Evolutionary conservation across 352 stramenopile species (phyloP), one percentile per base, ranked within the genome.

Genomic region (Pelagophyceae sp.): DNA sequence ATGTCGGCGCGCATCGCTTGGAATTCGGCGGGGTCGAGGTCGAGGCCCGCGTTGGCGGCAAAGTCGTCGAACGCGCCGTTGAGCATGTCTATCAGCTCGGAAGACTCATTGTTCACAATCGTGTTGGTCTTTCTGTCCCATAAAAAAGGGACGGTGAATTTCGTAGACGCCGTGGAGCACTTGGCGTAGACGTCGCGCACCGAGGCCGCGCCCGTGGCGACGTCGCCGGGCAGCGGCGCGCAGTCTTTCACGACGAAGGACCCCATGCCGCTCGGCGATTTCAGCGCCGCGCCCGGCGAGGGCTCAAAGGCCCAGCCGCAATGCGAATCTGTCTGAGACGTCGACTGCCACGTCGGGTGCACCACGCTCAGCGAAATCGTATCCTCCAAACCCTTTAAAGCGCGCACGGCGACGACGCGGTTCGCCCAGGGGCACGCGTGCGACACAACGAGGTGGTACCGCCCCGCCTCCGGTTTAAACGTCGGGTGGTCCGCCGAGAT

Each of bases 361-460:
- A 97, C 92, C 64, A 97, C 85, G 23, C 92, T 96, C 35, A 97
- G 83, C 0, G 88, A 89, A 78, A 99, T 95, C 77, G 93, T 85
- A 80, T 98, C 87, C 79, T 98, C 86, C 37, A 99, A 84, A 0
- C 93, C 94, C 83, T 98, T 98, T 51, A 98, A 80, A 20, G 92
- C 85, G 65, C 95, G 83, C 64, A 93, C 90, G 38, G 93, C 89
- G 23, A 96, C 79, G 71, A 86, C 91, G n/a, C 91, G 77, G 74
- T 90, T 84, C 1, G 88, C 87, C 85, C 90, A 93, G 6, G 96
- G 96, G 85, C 95, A 99, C 40, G 95, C 95, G 37, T 94, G 87
- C 72, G 92, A 96, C 40, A 98, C 90, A 86, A 98, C 98, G 35
- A 99, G 84, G 84, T 98, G 94, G 85, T 99, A 95, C 29, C 90